Conservation (phyloP, 805 yeast genomes). For the Myxozyma lipomycoides region DNA sequence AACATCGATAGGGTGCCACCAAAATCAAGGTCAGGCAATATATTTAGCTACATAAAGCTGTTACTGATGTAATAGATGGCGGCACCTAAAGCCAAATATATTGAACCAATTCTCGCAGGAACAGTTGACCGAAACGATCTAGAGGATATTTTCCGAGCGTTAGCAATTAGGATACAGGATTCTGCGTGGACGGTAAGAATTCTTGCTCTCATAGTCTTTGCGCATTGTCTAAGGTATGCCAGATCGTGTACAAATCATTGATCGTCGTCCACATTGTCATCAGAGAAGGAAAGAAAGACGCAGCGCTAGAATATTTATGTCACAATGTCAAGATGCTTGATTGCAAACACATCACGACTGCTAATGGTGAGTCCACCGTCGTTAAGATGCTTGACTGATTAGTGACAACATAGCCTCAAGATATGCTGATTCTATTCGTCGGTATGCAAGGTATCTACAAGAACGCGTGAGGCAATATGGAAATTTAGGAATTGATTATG, state of each 20-base stretch:
- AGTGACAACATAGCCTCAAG: slow-evolving; percentile 20
- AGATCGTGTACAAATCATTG: slow-evolving; percentile 75
- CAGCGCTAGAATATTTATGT: slow-evolving; percentile 59
- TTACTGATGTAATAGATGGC: slow-evolving; percentile 64
- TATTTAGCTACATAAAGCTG: too few species aligned
- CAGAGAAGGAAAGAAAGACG: slow-evolving; percentile 81
- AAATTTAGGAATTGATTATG: slow-evolving; percentile 67
- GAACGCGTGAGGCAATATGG: slow-evolving; percentile 66
- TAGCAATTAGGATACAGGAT: slow-evolving; percentile 63
- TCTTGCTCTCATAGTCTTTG: not conserved
- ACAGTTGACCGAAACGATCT: slow-evolving; percentile 59
- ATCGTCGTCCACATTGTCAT: slow-evolving; percentile 86
- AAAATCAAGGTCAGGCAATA: slow-evolving; percentile 48
- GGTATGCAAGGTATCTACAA: slow-evolving; percentile 68
- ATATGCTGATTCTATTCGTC: slow-evolving; percentile 44
- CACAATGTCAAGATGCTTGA: slow-evolving; percentile 51
- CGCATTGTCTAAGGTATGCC: not conserved
- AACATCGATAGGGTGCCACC: slow-evolving; percentile 57
- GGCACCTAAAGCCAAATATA: slow-evolving; percentile 95
- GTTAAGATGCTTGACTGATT: slow-evolving; percentile 24
- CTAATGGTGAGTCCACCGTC: slow-evolving; percentile 36
- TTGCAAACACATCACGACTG: slow-evolving; percentile 36
- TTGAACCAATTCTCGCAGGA: slow-evolving; percentile 84
- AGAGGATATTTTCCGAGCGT: slow-evolving; percentile 61
- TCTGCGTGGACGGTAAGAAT: slow-evolving; percentile 67